Conservation (phyloP, 257 asterid genomes). For the Solanum chiquidenum region DNA sequence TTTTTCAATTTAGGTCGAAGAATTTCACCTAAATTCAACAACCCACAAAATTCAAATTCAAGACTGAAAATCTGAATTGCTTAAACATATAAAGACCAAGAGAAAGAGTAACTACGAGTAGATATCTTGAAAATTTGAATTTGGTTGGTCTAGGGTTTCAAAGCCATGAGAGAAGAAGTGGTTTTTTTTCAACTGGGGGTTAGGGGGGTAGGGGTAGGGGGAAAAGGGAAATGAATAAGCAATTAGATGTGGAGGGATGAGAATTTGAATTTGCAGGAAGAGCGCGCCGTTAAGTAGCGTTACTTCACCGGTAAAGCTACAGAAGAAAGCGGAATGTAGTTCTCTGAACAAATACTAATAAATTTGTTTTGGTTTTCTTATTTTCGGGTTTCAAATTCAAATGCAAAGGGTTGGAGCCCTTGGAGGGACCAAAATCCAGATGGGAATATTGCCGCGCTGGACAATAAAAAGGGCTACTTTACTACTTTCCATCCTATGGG, state of each 20-base stretch:
- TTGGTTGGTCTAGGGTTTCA: background rate
- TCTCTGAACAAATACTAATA: background rate
- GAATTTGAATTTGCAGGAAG: conserved; percentile 18
- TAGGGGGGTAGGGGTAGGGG: background rate
- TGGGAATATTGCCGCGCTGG: conserved; percentile 4
- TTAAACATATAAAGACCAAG: background rate
- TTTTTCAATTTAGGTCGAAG: background rate
- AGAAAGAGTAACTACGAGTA: background rate
- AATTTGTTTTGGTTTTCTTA: background rate
- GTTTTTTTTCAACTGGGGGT: background rate
- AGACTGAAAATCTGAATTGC: background rate
- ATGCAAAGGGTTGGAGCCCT: conserved; percentile 1
- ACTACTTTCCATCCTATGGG: background rate
- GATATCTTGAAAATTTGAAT: background rate
- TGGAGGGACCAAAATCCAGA: background rate
- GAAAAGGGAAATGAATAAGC: background rate
- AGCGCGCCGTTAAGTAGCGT: conserved; percentile 16
- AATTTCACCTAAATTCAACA: background rate
- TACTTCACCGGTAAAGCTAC: background rate
- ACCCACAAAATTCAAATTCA: conserved; percentile 2
- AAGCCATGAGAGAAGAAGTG: background rate
- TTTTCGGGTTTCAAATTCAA: conserved; percentile 22
- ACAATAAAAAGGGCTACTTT: background rate
- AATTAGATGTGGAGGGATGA: background rate
- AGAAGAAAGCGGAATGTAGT: background rate